Conservation (phyloP, 805 yeast species). For the Kluyveromyces dobzhanskii region DNA sequence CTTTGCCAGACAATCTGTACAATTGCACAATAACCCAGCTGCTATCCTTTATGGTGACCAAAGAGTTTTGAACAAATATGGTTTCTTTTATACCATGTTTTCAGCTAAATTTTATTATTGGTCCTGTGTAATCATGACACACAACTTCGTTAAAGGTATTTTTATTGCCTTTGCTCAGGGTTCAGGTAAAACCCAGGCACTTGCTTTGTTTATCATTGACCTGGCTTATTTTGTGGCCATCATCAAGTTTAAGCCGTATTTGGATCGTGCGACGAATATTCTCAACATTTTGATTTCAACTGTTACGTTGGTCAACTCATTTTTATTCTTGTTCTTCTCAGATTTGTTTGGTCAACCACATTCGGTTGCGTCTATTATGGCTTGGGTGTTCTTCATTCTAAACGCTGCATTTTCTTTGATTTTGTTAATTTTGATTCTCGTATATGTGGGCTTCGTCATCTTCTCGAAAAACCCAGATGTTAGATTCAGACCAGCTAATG, state of each 20-base stretch:
- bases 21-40: constrained; percentile 69
- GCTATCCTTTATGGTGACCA: constrained; percentile 78
- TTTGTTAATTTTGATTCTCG: constrained; percentile 60
- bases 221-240: constrained; percentile 57
- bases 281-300: constrained; percentile 64
- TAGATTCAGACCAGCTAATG: constrained; percentile 79
- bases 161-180: constrained; percentile 74
- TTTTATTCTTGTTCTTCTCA: constrained; percentile 79
- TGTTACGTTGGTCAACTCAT: constrained; percentile 70
- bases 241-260: constrained; percentile 61
- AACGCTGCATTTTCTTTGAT: constrained; percentile 84
- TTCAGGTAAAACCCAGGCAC: constrained; percentile 74
- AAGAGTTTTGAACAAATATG: constrained; percentile 64
- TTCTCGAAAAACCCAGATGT: constrained; percentile 83
- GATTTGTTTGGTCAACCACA: constrained; percentile 75
- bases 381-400: constrained; percentile 78
- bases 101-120: constrained; percentile 78
- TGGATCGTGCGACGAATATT: constrained; percentile 76
- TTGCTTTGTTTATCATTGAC: constrained; percentile 70
- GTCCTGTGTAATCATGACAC: constrained; percentile 54
- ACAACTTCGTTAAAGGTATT: constrained; percentile 56
- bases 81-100: constrained; percentile 86
- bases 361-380: constrained; percentile 78
- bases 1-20: constrained; percentile 56
- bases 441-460: constrained; percentile 52